phyloP scores from a whole-genome alignment of 352 stramenopile genomes.

The Phytopythium sindhum region DNA sequence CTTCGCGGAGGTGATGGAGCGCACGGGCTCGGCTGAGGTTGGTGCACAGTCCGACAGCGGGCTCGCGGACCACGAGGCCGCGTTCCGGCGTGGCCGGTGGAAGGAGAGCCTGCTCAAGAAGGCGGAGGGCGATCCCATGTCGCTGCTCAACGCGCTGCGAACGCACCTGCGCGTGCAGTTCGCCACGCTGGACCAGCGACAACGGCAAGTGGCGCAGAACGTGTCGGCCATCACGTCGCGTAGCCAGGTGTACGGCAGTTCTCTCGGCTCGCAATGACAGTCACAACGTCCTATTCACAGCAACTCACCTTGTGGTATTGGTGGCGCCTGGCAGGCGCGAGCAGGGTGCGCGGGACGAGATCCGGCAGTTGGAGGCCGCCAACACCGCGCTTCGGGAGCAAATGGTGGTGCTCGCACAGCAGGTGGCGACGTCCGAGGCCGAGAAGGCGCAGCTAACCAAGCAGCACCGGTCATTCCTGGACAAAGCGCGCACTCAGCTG shows the following conservation, averaged over 20 bases:
- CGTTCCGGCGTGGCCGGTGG: constrained; percentile 40
- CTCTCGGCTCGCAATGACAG: neutral
- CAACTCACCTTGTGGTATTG: neutral
- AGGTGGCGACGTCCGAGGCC: constrained; percentile 27
- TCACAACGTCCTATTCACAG: neutral
- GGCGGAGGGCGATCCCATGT: constrained; percentile 59
- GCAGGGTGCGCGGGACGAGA: constrained; percentile 26
- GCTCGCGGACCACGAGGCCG: constrained; percentile 26
- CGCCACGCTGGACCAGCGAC: constrained; percentile 35
- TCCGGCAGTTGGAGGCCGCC: constrained; percentile 30
- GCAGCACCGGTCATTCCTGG: constrained; percentile 33
- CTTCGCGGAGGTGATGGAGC: constrained; percentile 69
- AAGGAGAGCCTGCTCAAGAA: constrained; percentile 58
- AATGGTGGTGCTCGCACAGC: constrained; percentile 19
- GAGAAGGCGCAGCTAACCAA: constrained; percentile 22
- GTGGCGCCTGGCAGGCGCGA: constrained; percentile 20
- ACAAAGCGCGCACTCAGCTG: constrained; percentile 28
- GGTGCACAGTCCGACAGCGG: neutral
- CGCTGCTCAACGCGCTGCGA: constrained; percentile 63
- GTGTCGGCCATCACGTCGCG: constrained; percentile 21
- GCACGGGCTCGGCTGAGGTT: constrained; percentile 9
- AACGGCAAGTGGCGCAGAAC: constrained; percentile 19
- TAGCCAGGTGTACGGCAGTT: constrained; percentile 28
- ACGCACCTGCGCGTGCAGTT: constrained; percentile 70
- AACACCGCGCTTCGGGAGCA: constrained; percentile 23